These are phyloP conservation scores for Crotalaria pallida DNA, from an alignment of 306 rosid species.

Conservation along the genomic window DNA sequence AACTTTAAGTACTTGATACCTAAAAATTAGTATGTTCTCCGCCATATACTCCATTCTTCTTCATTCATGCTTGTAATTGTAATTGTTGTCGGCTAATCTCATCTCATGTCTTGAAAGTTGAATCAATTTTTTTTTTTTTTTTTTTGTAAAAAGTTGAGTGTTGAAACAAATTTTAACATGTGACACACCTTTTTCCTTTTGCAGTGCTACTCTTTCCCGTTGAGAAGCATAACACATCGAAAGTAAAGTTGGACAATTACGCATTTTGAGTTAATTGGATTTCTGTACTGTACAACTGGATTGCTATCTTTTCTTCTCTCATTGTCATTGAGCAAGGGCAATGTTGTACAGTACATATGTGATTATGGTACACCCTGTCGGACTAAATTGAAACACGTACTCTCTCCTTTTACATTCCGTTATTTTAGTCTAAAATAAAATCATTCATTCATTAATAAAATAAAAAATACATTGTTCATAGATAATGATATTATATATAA, in stretches of 20 bases:
- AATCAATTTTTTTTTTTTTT: neutral
- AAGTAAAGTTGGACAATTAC: neutral
- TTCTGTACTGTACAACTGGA: neutral
- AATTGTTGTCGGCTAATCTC: neutral
- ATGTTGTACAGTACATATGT: neutral
- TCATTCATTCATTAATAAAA: neutral
- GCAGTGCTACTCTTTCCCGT: neutral
- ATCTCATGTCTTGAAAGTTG: neutral
- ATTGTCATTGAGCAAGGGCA: neutral
- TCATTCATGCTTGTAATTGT: neutral
- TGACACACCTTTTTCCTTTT: neutral
- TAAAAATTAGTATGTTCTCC: no score
- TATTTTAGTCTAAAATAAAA: no score
- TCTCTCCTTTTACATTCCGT: neutral
- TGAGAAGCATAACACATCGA: neutral
- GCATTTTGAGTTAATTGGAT: neutral
- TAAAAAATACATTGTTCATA: neutral
- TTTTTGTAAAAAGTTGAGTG: neutral
- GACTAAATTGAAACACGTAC: neutral
- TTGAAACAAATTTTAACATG: neutral
- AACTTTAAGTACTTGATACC: no score
- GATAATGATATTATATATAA: no score
- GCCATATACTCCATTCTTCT: no score
- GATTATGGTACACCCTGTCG: neutral
- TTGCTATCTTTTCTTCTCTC: no score